Base-by-base conservation (phyloP, 768 basidiomycete species). In the Lactarius sp. region DNA sequence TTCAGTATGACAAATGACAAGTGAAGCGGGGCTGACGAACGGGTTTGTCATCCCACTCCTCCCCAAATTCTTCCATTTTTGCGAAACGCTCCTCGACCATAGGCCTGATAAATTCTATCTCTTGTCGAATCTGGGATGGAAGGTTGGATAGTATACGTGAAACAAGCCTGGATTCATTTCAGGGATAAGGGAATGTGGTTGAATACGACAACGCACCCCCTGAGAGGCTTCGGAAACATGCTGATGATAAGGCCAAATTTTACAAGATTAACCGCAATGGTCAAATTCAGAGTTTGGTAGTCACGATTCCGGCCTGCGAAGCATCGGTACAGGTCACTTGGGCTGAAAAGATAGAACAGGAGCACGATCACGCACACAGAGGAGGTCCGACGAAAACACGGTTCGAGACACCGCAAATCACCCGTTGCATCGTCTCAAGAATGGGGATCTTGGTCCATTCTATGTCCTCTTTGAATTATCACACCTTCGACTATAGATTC, bases 331-430 rank as follows among this genome's bases (percentile, higher is more conserved):
- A 4, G 7, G 52, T 14, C 14, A 14, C 14, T 13, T 12, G 14
- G 39, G 39, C 1, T 4, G 20, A 12, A 3, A 8, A n/a, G 36
- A 34, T 22, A 13, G 49, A 12, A 55, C 37, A 37, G 39, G 44
- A 50, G 13, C 20, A 27, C 9, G 14, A 33, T 10, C 22, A 65
- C 74, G 53, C 53, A 78, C 77, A 77, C 0, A 73, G 52, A 13
- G 74, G 73, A 8, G 70, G 31, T 9, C 76, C 76, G 5, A 77
- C 72, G 57, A 77, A 77, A 34, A 74, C 62, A 2, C 76, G 73
- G 56, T 72, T 77, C n/a, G 70, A 69, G 4, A 70, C 66, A 9
- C 73, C 70, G 6, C 71, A 70, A 5, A 75, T 62, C 27, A 75
- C 71, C 20, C 70, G 65, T 60, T 66, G 70, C 27, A 72, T 66